Evolutionary conservation across 2,329 filamentous ascomycete species (phyloP).

Genomic region (Fonsecaea pugnacius): DNA sequence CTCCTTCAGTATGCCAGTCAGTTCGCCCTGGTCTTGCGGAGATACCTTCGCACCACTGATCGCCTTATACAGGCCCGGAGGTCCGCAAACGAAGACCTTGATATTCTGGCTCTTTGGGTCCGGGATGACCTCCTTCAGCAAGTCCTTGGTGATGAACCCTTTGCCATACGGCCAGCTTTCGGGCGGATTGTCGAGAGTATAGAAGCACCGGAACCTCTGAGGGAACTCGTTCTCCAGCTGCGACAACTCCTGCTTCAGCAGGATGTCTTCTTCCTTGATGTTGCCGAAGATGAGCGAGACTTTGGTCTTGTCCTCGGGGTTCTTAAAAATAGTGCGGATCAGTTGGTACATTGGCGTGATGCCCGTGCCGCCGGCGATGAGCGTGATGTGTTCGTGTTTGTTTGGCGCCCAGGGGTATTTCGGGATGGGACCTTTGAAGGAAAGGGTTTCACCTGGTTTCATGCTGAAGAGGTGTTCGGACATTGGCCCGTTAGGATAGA

Average conservation of each 20-base stretch:
- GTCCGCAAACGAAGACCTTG: slow-evolving; percentile 96
- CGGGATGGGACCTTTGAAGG: slow-evolving; percentile 92
- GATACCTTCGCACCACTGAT: slow-evolving; percentile 88
- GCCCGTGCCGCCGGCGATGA: slow-evolving; percentile 89
- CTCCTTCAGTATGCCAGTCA: slow-evolving; percentile 79
- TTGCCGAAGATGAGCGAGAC: slow-evolving; percentile 96
- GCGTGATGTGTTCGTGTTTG: slow-evolving; percentile 78
- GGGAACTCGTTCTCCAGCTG: slow-evolving; percentile 94
- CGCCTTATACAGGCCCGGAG: slow-evolving; percentile 89
- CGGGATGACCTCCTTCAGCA: slow-evolving; percentile 91
- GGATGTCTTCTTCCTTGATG: slow-evolving; percentile 83
- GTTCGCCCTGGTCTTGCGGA: slow-evolving; percentile 91
- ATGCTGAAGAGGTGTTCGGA: slow-evolving; percentile 84
- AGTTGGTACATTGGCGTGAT: slow-evolving; percentile 99
- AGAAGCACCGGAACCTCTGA: slow-evolving; percentile 92
- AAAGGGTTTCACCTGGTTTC: slow-evolving; percentile 77
- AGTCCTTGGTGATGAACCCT: slow-evolving; percentile 85
- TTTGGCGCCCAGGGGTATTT: slow-evolving; percentile 90
- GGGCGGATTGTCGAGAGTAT: slow-evolving; percentile 83
- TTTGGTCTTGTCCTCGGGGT: slow-evolving; percentile 96
- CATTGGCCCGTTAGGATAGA: slow-evolving; percentile 90
- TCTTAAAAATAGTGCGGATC: slow-evolving; percentile 86
- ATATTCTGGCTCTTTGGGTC: slow-evolving; percentile 90
- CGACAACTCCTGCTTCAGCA: slow-evolving; percentile 82
- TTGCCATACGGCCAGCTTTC: slow-evolving; percentile 76